phyloP scores from a whole-genome alignment of 2,329 filamentous ascomycete species.

The Dactylonectria macrodidyma region DNA sequence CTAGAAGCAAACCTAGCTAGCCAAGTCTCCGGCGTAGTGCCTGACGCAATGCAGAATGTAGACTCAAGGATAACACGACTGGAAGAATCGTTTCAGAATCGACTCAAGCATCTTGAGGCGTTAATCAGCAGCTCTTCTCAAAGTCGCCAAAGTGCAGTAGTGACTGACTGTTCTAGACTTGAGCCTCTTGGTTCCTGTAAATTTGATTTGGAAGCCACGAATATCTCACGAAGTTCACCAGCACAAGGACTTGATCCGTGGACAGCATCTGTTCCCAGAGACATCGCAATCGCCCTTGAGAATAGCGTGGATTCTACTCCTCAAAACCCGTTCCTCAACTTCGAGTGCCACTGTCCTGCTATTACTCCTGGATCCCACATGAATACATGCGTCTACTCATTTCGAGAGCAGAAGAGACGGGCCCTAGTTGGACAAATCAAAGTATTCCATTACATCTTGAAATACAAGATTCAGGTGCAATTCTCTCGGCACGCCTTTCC shows the following conservation, averaged over 20 bases:
- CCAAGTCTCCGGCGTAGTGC: neutral
- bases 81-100: neutral
- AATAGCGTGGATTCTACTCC: neutral
- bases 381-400: neutral
- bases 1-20: neutral
- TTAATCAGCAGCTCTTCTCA: neutral
- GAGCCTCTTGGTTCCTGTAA: neutral
- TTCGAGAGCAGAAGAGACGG: neutral
- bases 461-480: conserved; percentile 1
- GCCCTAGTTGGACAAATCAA: neutral
- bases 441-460: neutral
- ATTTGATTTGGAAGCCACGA: neutral
- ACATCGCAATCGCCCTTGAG: neutral
- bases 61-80: neutral
- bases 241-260: neutral
- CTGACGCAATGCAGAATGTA: neutral
- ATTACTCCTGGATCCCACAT: neutral
- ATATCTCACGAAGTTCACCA: neutral
- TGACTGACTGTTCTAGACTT: too few relatives aligned
- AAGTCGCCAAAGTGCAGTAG: neutral
- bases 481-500: neutral
- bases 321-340: neutral
- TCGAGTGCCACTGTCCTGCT: neutral
- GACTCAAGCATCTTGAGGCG: neutral
- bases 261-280: neutral